Conservation (phyloP, 2,329 filamentous ascomycete genomes). For the Xenoacremonium recifei region DNA sequence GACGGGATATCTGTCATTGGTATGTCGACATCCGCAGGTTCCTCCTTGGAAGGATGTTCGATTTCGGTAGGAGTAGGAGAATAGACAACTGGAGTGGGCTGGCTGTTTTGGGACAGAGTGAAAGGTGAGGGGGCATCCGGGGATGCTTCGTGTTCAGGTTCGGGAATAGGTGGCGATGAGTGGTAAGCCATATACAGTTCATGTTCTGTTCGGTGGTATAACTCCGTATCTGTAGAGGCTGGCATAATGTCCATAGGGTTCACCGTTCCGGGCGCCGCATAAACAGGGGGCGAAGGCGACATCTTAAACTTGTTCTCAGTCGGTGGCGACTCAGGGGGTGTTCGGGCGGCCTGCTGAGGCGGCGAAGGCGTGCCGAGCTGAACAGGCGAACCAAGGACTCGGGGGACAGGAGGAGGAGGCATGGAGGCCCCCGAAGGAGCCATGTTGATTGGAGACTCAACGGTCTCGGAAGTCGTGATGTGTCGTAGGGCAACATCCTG, state of each 20-base stretch:
- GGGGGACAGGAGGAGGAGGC: conserved; percentile 12
- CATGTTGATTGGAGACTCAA: conserved; percentile 32
- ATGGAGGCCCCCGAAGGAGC: conserved; percentile 15
- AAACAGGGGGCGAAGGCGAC: conserved; percentile 28
- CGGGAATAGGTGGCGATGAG: conserved; percentile 20
- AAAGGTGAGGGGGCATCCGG: conserved; percentile 26
- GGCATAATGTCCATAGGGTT: conserved; percentile 56
- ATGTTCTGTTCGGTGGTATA: conserved; percentile 37
- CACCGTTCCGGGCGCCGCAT: conserved; percentile 45
- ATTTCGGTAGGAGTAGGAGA: conserved; percentile 25
- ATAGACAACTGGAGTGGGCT: conserved; percentile 24
- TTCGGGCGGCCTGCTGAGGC: conserved; percentile 18
- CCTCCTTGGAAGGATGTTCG: conserved; percentile 15
- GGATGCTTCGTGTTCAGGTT: conserved; percentile 14
- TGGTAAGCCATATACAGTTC: conserved; percentile 29
- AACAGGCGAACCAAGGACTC: conserved; percentile 22
- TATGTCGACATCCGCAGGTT: conserved; percentile 19
- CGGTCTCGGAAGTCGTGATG: conserved; percentile 22
- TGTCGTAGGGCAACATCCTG: conserved; percentile 20
- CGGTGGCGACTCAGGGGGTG: conserved; percentile 26
- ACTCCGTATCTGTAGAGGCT: conserved; percentile 36
- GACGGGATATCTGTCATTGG: conserved; percentile 24
- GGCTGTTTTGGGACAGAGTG: conserved; percentile 19
- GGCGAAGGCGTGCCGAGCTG: conserved; percentile 10
- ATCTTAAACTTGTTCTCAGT: conserved; percentile 19